Conservation (phyloP, 2,329 filamentous ascomycete genomes). For the Decorospora gaudefroyi region DNA sequence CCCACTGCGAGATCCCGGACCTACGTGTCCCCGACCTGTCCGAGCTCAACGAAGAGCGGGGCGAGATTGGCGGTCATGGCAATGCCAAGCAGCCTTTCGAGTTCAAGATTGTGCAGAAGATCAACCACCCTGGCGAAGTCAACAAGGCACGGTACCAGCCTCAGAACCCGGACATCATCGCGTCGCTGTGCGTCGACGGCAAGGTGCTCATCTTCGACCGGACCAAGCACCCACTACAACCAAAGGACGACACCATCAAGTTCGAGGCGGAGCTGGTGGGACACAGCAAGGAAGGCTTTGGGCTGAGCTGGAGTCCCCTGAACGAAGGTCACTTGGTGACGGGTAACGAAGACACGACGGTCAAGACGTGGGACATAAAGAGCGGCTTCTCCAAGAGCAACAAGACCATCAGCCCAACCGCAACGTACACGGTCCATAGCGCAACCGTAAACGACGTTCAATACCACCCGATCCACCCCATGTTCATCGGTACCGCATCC, state of each 20-base stretch:
- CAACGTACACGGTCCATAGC: slow-evolving; percentile 83
- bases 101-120: slow-evolving; percentile 92
- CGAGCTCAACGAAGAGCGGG: slow-evolving; percentile 88
- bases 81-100: slow-evolving; percentile 76
- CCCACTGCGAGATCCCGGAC: slow-evolving; percentile 90
- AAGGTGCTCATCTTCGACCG: slow-evolving; percentile 92
- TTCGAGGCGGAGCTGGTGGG: slow-evolving; percentile 85
- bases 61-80: slow-evolving; percentile 92
- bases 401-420: slow-evolving; percentile 70
- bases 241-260: slow-evolving; percentile 66
- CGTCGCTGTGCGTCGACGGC: slow-evolving; percentile 86
- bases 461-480: slow-evolving; percentile 83
- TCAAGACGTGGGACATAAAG: slow-evolving; percentile 88
- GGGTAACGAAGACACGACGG: slow-evolving; percentile 89
- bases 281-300: slow-evolving; percentile 88
- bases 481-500: slow-evolving; percentile 85
- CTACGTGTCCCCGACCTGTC: slow-evolving; percentile 70
- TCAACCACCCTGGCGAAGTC: slow-evolving; percentile 93
- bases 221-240: slow-evolving; percentile 84
- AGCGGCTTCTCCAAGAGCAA: slow-evolving; percentile 70
- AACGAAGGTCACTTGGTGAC: slow-evolving; percentile 80
- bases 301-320: slow-evolving; percentile 89
- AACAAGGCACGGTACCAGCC: slow-evolving; percentile 99
- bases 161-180: slow-evolving; percentile 95
- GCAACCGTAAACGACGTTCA: slow-evolving; percentile 97